Percentiles rank a stretch among this genome's conserved stretches.
Evolutionary conservation across 2,329 filamentous ascomycete species (phyloP).

Genomic region (Incumbomyces lentus): DNA sequence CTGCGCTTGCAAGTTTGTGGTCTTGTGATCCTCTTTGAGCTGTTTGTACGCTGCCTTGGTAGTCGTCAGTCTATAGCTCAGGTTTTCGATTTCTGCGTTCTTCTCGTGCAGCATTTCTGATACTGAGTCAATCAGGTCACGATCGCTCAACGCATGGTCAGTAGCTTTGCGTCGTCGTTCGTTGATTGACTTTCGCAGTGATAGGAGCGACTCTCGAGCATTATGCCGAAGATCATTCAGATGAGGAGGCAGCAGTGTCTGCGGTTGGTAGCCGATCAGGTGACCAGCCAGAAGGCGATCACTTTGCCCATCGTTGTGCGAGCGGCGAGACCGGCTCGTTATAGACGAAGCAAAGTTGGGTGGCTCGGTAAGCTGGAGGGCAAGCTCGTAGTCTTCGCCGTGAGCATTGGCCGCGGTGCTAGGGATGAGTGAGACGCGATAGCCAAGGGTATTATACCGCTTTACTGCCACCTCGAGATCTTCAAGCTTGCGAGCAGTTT

Average conservation of each 20-base stretch:
- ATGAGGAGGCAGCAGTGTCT: constrained; percentile 68
- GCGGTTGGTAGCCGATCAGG: constrained; percentile 69
- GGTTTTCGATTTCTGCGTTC: constrained; percentile 77
- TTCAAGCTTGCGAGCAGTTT: constrained; percentile 75
- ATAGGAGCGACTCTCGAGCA: constrained; percentile 67
- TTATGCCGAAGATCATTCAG: constrained; percentile 62
- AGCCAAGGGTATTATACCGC: constrained; percentile 85
- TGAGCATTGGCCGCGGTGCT: constrained; percentile 74
- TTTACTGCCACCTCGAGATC: constrained; percentile 86
- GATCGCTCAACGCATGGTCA: constrained; percentile 87
- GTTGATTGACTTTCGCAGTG: constrained; percentile 80
- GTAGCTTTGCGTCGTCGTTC: constrained; percentile 72
- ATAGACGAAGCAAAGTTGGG: constrained; percentile 64
- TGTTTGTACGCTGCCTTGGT: constrained; percentile 81
- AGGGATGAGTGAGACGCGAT: constrained; percentile 86
- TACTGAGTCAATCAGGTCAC: constrained; percentile 85
- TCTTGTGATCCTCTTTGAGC: constrained; percentile 75
- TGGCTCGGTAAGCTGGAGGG: constrained; percentile 58
- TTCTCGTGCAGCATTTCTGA: constrained; percentile 97
- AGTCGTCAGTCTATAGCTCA: constrained; percentile 77
- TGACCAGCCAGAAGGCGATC: constrained; percentile 75
- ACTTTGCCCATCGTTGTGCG: constrained; percentile 34
- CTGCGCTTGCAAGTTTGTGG: constrained; percentile 79
- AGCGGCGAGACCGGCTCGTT: constrained; percentile 27
- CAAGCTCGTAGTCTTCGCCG: constrained; percentile 73